Conservation (phyloP, 352 stramenopile species). For the Globisporangium rhizosaccharum region DNA sequence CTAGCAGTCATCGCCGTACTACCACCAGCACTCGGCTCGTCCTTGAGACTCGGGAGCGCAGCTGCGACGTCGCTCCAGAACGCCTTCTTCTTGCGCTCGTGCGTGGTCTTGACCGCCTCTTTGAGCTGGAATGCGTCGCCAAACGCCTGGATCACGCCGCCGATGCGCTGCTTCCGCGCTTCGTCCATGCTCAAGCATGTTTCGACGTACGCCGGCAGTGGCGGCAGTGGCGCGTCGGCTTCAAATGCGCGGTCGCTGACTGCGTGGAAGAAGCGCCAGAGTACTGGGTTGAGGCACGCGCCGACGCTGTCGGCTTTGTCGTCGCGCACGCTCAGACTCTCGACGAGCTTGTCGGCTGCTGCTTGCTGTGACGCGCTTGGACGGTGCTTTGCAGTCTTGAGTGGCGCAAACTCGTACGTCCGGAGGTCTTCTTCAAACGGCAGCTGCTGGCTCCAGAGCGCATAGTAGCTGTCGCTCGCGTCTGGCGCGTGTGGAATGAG, state of each 20-base stretch:
- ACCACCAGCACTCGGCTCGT: constrained; percentile 15
- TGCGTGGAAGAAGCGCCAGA: constrained; percentile 68
- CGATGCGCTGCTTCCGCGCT: constrained; percentile 33
- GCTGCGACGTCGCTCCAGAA: constrained; percentile 74
- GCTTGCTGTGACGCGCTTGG: constrained; percentile 54
- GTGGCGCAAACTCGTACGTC: constrained; percentile 69
- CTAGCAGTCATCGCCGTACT: constrained; percentile 15
- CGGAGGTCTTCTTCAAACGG: constrained; percentile 79
- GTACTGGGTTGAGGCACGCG: constrained; percentile 63
- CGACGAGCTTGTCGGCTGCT: constrained; percentile 61
- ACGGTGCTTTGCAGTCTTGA: constrained; percentile 44
- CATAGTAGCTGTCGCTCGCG: constrained; percentile 48
- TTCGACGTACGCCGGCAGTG: constrained; percentile 54
- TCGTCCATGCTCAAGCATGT: constrained; percentile 59
- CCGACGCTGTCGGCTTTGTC: constrained; percentile 58
- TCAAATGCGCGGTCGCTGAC: constrained; percentile 55
- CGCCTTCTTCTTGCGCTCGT: constrained; percentile 62
- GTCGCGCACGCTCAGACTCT: constrained; percentile 62
- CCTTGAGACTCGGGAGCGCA: constrained; percentile 19
- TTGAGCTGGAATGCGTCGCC: constrained; percentile 72
- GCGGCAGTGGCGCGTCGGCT: constrained; percentile 33
- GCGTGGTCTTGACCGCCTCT: constrained; percentile 62
- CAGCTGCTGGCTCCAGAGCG: constrained; percentile 68
- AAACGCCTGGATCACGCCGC: constrained; percentile 59
- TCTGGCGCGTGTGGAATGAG: constrained; percentile 53